These are phyloP conservation scores for Fusarium domesticum DNA, from an alignment of 2,329 filamentous ascomycete species.

Conservation along the genomic window DNA sequence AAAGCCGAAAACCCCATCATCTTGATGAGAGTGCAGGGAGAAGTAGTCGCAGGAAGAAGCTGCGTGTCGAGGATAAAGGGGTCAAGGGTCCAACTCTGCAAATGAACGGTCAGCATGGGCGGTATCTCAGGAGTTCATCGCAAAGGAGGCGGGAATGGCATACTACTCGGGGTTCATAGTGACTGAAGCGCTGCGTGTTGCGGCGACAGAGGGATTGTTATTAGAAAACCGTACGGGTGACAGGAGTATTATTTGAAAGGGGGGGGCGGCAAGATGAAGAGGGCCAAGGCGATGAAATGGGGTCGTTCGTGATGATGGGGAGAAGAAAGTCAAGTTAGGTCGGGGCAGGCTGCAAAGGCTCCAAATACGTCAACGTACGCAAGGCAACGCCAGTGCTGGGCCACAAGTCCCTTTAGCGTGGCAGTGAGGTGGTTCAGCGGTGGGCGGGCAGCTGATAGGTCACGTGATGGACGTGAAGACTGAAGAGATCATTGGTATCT, in stretches of 20 bases:
- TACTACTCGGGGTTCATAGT: conserved; percentile 94
- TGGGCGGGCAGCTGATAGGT: conserved; percentile 28
- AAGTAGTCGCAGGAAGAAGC: conserved; percentile 2
- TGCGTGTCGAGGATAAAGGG: conserved; percentile 6
- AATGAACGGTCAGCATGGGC: conserved; percentile 25
- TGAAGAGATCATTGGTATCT: too few species aligned
- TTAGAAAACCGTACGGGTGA: conserved; percentile 3
- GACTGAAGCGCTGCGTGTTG: conserved; percentile 34
- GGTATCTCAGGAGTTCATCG: conserved; percentile 31
- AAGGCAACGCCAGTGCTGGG: conserved; percentile 29
- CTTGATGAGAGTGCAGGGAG: conserved; percentile 2
- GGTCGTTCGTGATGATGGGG: conserved; percentile 28
- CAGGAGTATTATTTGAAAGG: not conserved
- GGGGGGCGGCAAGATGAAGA: not conserved
- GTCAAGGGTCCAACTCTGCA: conserved; percentile 24
- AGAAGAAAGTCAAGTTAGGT: conserved; percentile 27
- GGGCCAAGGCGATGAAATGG: conserved; percentile 10
- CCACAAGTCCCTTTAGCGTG: conserved; percentile 4
- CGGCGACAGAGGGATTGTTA: conserved; percentile 8
- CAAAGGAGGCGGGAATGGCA: conserved; percentile 42
- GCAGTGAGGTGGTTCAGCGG: conserved; percentile 9
- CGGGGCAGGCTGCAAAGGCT: conserved; percentile 27
- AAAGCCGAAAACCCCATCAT: conserved; percentile 18
- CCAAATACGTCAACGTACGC: conserved; percentile 37
- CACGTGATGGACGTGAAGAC: conserved; percentile 27